Evolutionary conservation across 2,329 filamentous ascomycete species (phyloP).

Genomic region (Claviceps monticola): DNA sequence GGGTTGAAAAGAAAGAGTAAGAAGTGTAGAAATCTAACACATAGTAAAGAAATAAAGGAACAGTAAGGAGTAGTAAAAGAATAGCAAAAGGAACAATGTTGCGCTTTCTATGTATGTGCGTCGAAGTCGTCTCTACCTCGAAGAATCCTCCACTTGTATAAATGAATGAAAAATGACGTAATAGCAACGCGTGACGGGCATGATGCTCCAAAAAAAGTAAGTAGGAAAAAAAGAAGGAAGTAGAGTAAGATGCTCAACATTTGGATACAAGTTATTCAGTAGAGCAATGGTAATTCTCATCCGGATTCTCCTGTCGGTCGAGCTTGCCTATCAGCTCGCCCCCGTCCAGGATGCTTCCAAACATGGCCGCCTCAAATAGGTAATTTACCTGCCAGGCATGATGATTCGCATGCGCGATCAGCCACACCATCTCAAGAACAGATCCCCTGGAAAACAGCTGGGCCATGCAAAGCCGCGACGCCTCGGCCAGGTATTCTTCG

Average conservation of each 20-base stretch:
- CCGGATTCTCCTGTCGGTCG: slow-evolving; percentile 8
- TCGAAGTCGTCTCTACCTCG: no score
- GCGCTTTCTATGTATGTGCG: no score
- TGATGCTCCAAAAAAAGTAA: no score
- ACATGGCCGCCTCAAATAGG: slow-evolving; percentile 20
- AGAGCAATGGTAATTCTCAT: neutral
- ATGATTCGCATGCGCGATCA: slow-evolving; percentile 10
- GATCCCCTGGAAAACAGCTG: slow-evolving; percentile 11
- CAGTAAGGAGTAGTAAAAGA: no score
- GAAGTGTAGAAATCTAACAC: no score
- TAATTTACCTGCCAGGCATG: slow-evolving; percentile 19
- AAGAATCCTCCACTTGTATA: no score
- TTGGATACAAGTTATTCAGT: neutral
- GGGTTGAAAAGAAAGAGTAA: no score
- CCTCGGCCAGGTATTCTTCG: slow-evolving; percentile 7
- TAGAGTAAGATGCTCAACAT: neutral
- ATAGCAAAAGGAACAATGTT: no score
- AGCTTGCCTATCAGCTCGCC: slow-evolving; percentile 16
- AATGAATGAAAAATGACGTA: no score
- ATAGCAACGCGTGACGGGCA: no score
- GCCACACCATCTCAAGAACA: slow-evolving; percentile 9
- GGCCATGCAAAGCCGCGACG: slow-evolving; percentile 9
- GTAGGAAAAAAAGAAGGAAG: neutral
- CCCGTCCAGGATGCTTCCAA: slow-evolving; percentile 18
- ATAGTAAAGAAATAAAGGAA: no score